Evolutionary conservation across 2,329 filamentous ascomycete genomes (phyloP), one percentile per base, ranked within the genome.

Genomic region (Aspergillus brasiliensis): DNA sequence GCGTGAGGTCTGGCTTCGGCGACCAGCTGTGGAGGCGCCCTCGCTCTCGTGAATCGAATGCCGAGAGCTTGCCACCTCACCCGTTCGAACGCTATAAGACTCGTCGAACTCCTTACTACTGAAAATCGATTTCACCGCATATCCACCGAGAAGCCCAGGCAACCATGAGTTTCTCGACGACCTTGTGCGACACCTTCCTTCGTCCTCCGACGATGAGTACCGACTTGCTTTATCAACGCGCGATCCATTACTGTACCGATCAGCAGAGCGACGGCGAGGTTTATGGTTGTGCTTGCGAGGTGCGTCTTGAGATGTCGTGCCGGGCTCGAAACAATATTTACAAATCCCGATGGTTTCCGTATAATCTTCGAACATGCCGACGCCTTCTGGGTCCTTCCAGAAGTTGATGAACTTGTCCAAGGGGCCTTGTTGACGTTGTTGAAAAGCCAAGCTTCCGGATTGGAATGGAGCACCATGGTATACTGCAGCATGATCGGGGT

Each of bases 321-420:
- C 79, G 6, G 86, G 86, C 61, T 88, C 85, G 67, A 89, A 89
- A 70, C 86, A 89, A 65, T 86, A 78, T 63, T 82, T 86, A 75
- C 86, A 89, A 2, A 88, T 83, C 21, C 86, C 86, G 65, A 88
- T 88, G 60, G 84, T 83, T 72, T 89, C 85, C 1, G 86, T 88
- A 67, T 89, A 89, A 69, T 88, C 86, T 71, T 89, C 86, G 76
- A 87, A 88, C 69, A 83, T 83, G 17, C 81, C 82, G 0, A 88
- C 85, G n/a, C 86, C 86, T 62, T 88, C 85, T 1, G 85, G 81
- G 62, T 85, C 86, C 69, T 81, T 86, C 83, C 83, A 88, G 78
- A 82, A 88, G 67, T 85, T 83, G 40, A 85, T 78, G 28, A 87
- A 78, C 52, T 78, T 82, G 38, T 78, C 78, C 1, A 88, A 76